Conservation (phyloP, 352 stramenopile species). For the Blastocystis sp. region DNA sequence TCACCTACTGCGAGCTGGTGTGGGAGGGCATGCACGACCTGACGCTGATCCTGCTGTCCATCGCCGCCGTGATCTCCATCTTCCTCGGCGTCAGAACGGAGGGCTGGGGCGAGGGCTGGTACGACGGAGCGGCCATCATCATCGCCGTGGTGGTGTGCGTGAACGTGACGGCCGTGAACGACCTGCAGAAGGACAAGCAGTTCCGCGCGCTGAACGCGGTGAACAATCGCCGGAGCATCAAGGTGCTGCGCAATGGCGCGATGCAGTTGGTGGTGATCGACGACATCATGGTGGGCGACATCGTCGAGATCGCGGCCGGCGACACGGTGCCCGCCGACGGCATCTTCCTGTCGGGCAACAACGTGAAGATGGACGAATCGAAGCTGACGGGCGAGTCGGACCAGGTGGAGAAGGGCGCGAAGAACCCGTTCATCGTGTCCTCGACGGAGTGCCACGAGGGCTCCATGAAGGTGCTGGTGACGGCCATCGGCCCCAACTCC, state of each 20-base stretch:
- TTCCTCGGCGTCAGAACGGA: conserved; percentile 75
- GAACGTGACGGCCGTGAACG: conserved; percentile 80
- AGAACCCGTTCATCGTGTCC: conserved; percentile 76
- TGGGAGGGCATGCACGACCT: conserved; percentile 83
- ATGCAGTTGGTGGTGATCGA: conserved; percentile 70
- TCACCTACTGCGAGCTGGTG: conserved; percentile 76
- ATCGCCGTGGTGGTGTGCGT: conserved; percentile 82
- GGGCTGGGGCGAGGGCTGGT: conserved; percentile 77
- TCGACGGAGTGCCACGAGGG: conserved; percentile 85
- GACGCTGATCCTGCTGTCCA: conserved; percentile 82
- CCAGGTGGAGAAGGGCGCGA: conserved; percentile 76
- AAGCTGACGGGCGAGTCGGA: conserved; percentile 84
- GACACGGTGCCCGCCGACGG: conserved; percentile 84
- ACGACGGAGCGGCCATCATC: conserved; percentile 84
- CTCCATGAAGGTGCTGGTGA: conserved; percentile 83
- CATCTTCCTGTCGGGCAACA: conserved; percentile 79
- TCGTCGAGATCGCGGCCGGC: conserved; percentile 76
- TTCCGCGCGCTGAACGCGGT: conserved; percentile 79
- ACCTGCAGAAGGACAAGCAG: conserved; percentile 84
- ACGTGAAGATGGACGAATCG: conserved; percentile 83
- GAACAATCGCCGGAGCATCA: conserved; percentile 76
- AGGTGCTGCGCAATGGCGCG: conserved; percentile 5
- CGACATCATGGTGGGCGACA: conserved; percentile 82
- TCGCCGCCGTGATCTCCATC: conserved; percentile 79
- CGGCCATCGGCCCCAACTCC: conserved; percentile 83